Base-by-base conservation (phyloP, 1,284 basidiomycete species). In the Takashimella tepidaria region DNA sequence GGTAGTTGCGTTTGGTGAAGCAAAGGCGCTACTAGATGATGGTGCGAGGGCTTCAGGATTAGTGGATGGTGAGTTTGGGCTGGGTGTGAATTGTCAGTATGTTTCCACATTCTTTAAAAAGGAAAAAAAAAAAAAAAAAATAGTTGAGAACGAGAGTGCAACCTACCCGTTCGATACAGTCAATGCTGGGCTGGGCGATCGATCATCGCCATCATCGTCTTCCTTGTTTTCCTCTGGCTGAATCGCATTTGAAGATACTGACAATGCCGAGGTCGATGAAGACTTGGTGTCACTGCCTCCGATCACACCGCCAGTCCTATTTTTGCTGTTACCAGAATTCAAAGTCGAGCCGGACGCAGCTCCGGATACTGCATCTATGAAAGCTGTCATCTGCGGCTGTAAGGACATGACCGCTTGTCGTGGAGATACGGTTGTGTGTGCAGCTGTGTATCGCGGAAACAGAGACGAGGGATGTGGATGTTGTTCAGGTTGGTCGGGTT, bases 91-190 rank as follows among this genome's bases (percentile, higher is more conserved):
- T n/a, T 2, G 55, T 59, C 16, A 59, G 54, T 37, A 23, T 12
- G n/a, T n/a, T n/a, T n/a, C n/a, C n/a, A n/a, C n/a, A n/a, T n/a
- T n/a, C n/a, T 40, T 11, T 41, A 27, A 20, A n/a, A 16, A 23
- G 5, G 37, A 6, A 3, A n/a, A 22, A 31, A 23, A 24, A 20
- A 10, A 8, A 13, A 40, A 20, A 26, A 20, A 37, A 16, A n/a
- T 11, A 22, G 46, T 24, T 6, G 12, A 40, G 47, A 42, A 23
- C 21, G 27, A 26, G 41, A 25, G 2, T 13, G 16, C n/a, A 11
- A 60, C 59, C 21, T 24, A 60, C 59, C 59, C 59, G 20, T 60
- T 60, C 1, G 59, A 60, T 11, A 60, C 59, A 2, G 59, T 60
- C 23, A 60, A 49, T 5, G 59, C 59, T 1, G 59, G 59, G 31